phyloP scores from a whole-genome alignment of 2,329 filamentous ascomycete species.

The Aspergillus sp. region DNA sequence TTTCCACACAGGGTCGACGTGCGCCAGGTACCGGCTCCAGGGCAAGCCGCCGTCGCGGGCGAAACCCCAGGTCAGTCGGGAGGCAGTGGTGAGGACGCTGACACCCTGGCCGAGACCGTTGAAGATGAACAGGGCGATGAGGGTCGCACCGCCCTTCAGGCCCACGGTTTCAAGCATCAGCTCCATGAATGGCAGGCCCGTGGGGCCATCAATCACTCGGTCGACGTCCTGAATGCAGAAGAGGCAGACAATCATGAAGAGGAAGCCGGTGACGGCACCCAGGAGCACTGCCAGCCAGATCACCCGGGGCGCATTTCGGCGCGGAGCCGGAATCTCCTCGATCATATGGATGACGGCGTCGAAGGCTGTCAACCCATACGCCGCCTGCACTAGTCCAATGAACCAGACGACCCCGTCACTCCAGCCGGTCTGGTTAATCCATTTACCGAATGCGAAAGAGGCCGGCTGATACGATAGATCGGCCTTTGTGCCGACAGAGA shows the following conservation, averaged over 20 bases:
- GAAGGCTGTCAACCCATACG: conserved; percentile 58
- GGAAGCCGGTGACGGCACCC: conserved; percentile 50
- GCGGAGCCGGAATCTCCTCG: conserved; percentile 55
- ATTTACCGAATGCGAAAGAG: conserved; percentile 53
- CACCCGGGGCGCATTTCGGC: conserved; percentile 51
- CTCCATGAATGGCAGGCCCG: conserved; percentile 51
- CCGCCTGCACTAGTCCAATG: conserved; percentile 56
- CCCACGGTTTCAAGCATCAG: conserved; percentile 44
- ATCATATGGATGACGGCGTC: conserved; percentile 61
- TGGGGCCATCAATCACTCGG: conserved; percentile 37
- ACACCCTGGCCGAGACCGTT: conserved; percentile 56
- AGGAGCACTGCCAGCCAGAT: conserved; percentile 54
- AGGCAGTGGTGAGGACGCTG: conserved; percentile 52
- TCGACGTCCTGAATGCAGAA: conserved; percentile 52
- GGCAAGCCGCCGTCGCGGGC: conserved; percentile 53
- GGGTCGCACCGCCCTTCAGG: conserved; percentile 42
- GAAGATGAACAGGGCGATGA: conserved; percentile 58
- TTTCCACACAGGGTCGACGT: conserved; percentile 51
- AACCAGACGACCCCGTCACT: conserved; percentile 58
- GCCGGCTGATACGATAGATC: conserved; percentile 49
- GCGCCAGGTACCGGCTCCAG: conserved; percentile 46
- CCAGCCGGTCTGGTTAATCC: conserved; percentile 56
- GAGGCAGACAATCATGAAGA: conserved; percentile 54
- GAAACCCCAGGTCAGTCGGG: conserved; percentile 55
- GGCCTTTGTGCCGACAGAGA: conserved; percentile 49